These are phyloP conservation scores for Cornus suecica DNA, from an alignment of 148 eudicot genomes.

Conservation along the genomic window DNA sequence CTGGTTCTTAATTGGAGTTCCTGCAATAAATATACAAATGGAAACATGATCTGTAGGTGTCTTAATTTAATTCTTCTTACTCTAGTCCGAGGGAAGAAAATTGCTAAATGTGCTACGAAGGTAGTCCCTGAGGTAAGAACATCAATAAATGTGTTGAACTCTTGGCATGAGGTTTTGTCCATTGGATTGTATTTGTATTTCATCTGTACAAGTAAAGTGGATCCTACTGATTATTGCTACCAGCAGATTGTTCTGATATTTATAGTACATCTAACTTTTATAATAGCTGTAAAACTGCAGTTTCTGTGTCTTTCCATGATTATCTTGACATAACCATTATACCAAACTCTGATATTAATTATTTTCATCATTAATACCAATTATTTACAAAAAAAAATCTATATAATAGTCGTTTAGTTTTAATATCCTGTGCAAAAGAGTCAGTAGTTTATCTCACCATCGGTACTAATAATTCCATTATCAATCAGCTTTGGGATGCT, in stretches of 20 bases:
- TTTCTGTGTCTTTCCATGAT: not conserved
- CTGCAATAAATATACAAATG: not conserved
- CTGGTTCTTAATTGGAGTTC: constrained; percentile 16
- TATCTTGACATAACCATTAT: not conserved
- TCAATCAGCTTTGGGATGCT: constrained; percentile 22
- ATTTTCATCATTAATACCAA: too few relatives aligned
- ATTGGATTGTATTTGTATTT: not conserved
- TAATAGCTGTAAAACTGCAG: not conserved
- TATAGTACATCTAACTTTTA: not conserved
- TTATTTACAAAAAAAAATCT: too few relatives aligned
- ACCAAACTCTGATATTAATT: not conserved
- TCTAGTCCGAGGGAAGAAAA: not conserved
- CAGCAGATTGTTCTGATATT: not conserved
- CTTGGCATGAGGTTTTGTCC: not conserved
- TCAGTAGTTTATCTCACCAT: constrained; percentile 17
- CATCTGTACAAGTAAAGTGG: not conserved
- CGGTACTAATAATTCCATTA: constrained; percentile 21
- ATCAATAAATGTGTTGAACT: not conserved
- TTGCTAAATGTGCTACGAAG: not conserved
- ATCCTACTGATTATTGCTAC: not conserved
- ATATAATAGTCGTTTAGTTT: not conserved
- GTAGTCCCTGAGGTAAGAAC: not conserved
- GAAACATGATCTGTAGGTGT: not conserved
- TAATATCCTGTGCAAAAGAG: not conserved
- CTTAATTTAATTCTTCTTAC: not conserved